Conservation (phyloP, 2,329 filamentous ascomycete species). For the Fusarium sp. region DNA sequence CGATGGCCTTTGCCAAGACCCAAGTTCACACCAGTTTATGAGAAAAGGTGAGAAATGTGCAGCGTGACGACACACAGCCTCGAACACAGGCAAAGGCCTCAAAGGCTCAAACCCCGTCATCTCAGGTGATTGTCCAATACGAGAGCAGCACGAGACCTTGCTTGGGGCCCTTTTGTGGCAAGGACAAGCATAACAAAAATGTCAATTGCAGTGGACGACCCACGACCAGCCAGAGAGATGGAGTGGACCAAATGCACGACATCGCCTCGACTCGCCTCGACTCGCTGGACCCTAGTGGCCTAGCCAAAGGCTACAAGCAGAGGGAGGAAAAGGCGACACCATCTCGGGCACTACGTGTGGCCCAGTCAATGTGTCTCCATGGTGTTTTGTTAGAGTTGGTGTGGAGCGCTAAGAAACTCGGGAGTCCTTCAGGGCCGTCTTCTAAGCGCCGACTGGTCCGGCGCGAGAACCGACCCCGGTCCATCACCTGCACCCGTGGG, state of each 20-base stretch:
- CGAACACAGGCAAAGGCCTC: slow-evolving; percentile 38
- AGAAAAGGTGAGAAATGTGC: slow-evolving; percentile 32
- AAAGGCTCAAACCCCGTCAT: slow-evolving; percentile 36
- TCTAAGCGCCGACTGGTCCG: slow-evolving; percentile 55
- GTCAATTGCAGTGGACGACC: not conserved
- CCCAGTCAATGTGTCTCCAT: slow-evolving; percentile 37
- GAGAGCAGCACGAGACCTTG: slow-evolving; percentile 50
- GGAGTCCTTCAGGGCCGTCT: slow-evolving; percentile 35
- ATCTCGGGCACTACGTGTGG: slow-evolving; percentile 36
- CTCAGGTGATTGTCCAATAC: slow-evolving; percentile 50
- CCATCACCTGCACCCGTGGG: slow-evolving; percentile 52
- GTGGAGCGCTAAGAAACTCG: slow-evolving; percentile 47
- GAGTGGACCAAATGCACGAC: slow-evolving; percentile 51
- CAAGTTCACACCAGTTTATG: slow-evolving; percentile 43
- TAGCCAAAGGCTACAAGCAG: slow-evolving; percentile 4
- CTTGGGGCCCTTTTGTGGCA: slow-evolving; percentile 49
- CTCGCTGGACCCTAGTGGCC: slow-evolving; percentile 39
- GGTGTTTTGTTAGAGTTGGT: slow-evolving; percentile 41
- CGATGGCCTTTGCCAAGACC: slow-evolving; percentile 37
- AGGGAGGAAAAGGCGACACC: slow-evolving; percentile 22
- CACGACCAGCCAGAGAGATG: slow-evolving; percentile 10
- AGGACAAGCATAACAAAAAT: slow-evolving; percentile 28
- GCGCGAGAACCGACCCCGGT: slow-evolving; percentile 47
- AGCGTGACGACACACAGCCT: slow-evolving; percentile 50
- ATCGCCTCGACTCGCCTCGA: slow-evolving; percentile 59